phyloP scores from a whole-genome alignment of 768 basidiomycete species.

The Tulasnella calospora region DNA sequence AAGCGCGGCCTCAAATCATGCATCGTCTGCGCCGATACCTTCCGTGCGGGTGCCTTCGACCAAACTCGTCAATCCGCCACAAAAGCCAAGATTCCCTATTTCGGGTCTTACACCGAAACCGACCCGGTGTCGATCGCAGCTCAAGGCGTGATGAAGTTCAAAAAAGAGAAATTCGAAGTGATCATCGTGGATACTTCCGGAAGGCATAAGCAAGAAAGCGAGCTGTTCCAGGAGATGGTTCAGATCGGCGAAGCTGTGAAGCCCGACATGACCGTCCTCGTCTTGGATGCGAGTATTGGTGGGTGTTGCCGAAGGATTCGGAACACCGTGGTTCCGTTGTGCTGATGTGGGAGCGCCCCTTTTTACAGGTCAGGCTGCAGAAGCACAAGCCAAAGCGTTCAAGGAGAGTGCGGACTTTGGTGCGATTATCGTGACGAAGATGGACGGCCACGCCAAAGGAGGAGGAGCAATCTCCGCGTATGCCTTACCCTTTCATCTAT shows the following conservation, averaged over 20 bases:
- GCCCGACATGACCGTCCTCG: conserved; percentile 92
- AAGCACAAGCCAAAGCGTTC: conserved; percentile 92
- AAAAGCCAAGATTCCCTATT: conserved; percentile 98
- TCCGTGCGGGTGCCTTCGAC: conserved; percentile 98
- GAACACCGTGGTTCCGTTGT: neutral
- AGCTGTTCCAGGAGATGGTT: conserved; percentile 96
- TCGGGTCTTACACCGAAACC: conserved; percentile 97
- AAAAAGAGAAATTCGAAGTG: conserved; percentile 96
- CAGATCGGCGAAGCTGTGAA: conserved; percentile 90
- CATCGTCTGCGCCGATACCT: conserved; percentile 98
- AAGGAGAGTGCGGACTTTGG: conserved; percentile 98
- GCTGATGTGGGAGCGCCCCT: neutral
- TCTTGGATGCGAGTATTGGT: conserved; percentile 95
- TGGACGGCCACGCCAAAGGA: conserved; percentile 98
- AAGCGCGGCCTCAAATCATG: conserved; percentile 94
- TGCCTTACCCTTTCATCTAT: conserved; percentile 36
- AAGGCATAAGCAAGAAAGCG: conserved; percentile 92
- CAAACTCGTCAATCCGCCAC: conserved; percentile 98
- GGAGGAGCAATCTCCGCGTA: conserved; percentile 99
- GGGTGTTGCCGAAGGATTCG: neutral
- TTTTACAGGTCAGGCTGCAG: conserved; percentile 83
- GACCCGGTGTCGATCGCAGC: conserved; percentile 94
- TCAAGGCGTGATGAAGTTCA: conserved; percentile 93
- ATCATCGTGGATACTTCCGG: conserved; percentile 99
- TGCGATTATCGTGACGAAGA: conserved; percentile 98